Base-by-base conservation (phyloP, 129 eudicot genomes). In the Pseudognaphalium luteoalbum region DNA sequence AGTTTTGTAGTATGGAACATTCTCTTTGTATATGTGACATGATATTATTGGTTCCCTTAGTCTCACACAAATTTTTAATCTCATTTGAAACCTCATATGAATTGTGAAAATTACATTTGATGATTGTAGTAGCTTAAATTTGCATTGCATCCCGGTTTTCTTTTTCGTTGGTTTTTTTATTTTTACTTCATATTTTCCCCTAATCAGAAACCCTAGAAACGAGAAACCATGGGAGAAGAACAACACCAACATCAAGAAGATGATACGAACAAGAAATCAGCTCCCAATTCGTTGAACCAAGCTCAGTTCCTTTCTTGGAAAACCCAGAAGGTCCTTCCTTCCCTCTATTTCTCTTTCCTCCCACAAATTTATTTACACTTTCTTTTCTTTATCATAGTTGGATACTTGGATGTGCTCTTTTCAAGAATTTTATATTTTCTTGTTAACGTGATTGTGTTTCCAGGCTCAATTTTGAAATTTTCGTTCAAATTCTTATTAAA, bases 251-350 rank as follows among this genome's bases (percentile, higher is more conserved):
- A 44, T 3, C 63, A 70, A 42, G 65, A 44, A 47, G 58, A 35
- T 35, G 58, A 51, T 66, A 4, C 73, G 33, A 34, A 33, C 33
- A 54, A 39, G 41, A 59, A 54, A 58, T 28, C 78, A 58, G 68
- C 29, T 37, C 71, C 75, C 47, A 34, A n/a, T 33, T 66, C 69
- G 6, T 69, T 90, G 16, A 82, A 92, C 3, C 75, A 33, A 60
- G 79, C 89, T 67, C 90, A 91, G 72, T 91, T 91, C 73, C 83
- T 84, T 25, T 78, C 86, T 35, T 91, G 97, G 94, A 91, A 91
- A 83, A 78, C 80, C 79, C 90, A 82, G 6, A 91, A 91, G 94
- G 97, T 91, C 6, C 33, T 20, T 91, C 6, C 33, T 20, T n/a
- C 56, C 50, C 15, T 17, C 30, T 57, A 37, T 67, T 65, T 22